Percentiles rank a stretch among this genome's conserved stretches.
Evolutionary conservation across 495 filamentous ascomycete species (phyloP).

Genomic region (Hypoxylon fragiforme): DNA sequence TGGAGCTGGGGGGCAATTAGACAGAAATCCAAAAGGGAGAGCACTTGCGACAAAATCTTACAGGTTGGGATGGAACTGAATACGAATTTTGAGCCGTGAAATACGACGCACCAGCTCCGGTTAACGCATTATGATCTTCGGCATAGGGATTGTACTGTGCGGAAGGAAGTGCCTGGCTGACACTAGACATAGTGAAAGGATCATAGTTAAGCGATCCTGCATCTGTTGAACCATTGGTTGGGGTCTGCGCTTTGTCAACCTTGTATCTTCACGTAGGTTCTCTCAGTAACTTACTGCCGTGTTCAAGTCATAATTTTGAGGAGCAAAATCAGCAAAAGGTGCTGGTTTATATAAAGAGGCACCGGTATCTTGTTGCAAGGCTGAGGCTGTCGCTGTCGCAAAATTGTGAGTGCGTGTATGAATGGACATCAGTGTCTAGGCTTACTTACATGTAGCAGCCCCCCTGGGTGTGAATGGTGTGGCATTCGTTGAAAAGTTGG

Average conservation of each 20-base stretch:
- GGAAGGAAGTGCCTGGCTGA: conserved; percentile 56
- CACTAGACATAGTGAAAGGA: conserved; percentile 61
- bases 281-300: conserved; percentile 58
- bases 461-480: conserved; percentile 82
- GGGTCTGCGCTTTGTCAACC: conserved; percentile 24
- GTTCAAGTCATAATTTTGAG: conserved; percentile 68
- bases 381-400: conserved; percentile 41
- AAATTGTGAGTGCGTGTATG: conserved; percentile 27
- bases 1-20: conserved; percentile 58
- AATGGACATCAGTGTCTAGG: neutral
- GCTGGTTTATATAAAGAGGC: conserved; percentile 54
- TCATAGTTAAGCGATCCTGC: conserved; percentile 50
- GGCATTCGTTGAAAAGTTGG: conserved; percentile 78
- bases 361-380: conserved; percentile 42
- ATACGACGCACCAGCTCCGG: conserved; percentile 57
- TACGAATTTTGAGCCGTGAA: conserved; percentile 47
- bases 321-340: conserved; percentile 78
- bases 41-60: conserved; percentile 43
- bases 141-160: conserved; percentile 69
- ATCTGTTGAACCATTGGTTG: conserved; percentile 35
- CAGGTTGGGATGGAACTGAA: conserved; percentile 64
- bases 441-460: conserved; percentile 39
- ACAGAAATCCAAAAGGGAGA: neutral
- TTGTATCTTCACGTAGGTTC: neutral
- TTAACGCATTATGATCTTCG: conserved; percentile 54